These are phyloP conservation scores for Candida sphagnicola DNA, from an alignment of 805 yeast species.

Conservation along the genomic window DNA sequence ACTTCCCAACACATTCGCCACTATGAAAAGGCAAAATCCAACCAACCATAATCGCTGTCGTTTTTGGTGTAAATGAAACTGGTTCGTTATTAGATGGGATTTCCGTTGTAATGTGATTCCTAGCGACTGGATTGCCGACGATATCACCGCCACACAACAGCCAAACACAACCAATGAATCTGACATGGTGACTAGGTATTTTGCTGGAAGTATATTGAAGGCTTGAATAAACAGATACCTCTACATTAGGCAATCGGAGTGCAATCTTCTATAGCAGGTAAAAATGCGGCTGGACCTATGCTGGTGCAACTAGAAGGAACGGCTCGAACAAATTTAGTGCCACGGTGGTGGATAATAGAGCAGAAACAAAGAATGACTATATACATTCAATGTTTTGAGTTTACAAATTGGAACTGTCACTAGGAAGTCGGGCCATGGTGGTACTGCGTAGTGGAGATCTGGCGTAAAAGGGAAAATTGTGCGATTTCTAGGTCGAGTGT, in stretches of 20 bases:
- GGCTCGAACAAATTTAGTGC: no score
- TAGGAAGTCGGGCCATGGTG: no score
- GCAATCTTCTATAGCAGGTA: no score
- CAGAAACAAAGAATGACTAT: no score
- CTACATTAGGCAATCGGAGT: background rate
- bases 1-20: slow-evolving; percentile 76
- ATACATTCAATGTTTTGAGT: no score
- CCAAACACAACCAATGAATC: slow-evolving; percentile 39
- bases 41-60: slow-evolving; percentile 63
- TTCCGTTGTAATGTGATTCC: slow-evolving; percentile 82
- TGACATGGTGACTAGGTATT: background rate
- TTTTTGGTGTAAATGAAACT: slow-evolving; percentile 28
- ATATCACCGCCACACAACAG: slow-evolving; percentile 64
- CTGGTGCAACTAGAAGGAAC: no score
- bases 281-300: no score
- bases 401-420: no score
- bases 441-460: no score
- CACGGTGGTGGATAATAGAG: no score
- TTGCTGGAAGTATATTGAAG: background rate
- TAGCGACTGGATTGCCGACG: slow-evolving; percentile 75
- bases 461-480: no score
- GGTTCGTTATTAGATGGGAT: slow-evolving; percentile 55
- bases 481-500: no score
- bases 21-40: slow-evolving; percentile 68
- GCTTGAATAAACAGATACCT: background rate